Percentiles rank a stretch among this genome's conserved stretches.
These are phyloP conservation scores for Senecio squalidus DNA, from an alignment of 140 eudicot genomes.

Conservation along the genomic window DNA sequence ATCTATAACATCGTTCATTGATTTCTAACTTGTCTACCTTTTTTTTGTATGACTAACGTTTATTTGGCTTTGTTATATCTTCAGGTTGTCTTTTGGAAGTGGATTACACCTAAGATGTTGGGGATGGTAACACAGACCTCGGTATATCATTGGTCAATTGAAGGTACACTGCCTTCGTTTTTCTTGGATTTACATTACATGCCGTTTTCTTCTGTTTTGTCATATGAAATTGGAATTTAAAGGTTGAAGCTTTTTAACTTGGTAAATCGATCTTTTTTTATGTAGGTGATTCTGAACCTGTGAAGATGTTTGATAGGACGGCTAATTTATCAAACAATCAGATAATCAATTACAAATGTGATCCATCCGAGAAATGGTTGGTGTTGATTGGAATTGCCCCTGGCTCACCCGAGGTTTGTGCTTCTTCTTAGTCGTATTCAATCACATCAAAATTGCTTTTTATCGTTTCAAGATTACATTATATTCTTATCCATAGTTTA, in stretches of 20 bases:
- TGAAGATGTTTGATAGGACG: constrained; percentile 94
- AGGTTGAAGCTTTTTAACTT: not conserved
- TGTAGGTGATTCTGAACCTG: constrained; percentile 90
- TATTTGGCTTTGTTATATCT: constrained; percentile 4
- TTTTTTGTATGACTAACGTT: not conserved
- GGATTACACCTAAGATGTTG: constrained; percentile 90
- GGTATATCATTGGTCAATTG: constrained; percentile 97
- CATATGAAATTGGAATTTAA: constrained; percentile 1
- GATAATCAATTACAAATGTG: constrained; percentile 85
- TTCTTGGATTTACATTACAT: not conserved
- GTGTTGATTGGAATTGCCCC: constrained; percentile 98
- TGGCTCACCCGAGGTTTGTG: constrained; percentile 92
- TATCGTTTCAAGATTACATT: not conserved
- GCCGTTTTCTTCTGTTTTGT: constrained; percentile 10
- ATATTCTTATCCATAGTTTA: not conserved
- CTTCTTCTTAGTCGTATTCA: constrained; percentile 1
- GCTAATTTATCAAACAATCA: constrained; percentile 91
- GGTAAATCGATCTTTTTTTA: not conserved
- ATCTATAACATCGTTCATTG: constrained; percentile 1
- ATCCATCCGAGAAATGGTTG: constrained; percentile 97
- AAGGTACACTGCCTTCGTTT: constrained; percentile 41
- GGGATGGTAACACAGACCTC: constrained; percentile 95
- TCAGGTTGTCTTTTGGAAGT: constrained; percentile 97
- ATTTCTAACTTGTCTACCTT: not conserved
- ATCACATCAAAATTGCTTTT: not conserved